Evolutionary conservation across 805 yeast species (phyloP), one percentile per base, ranked within the genome.

Genomic region (Ogataea salicorniae): DNA sequence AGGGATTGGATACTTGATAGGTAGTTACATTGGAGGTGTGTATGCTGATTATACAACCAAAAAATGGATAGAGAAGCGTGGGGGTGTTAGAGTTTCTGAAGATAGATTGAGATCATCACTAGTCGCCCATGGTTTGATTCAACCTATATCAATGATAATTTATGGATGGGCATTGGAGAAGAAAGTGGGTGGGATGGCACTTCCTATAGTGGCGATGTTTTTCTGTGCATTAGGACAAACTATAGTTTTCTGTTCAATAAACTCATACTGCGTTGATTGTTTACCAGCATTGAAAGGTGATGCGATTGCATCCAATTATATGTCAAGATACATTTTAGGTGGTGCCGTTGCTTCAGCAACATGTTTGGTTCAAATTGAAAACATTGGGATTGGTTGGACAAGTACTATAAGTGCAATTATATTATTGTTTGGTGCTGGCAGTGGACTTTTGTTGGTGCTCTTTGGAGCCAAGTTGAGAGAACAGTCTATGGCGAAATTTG

Each of bases 221-320:
- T 23, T 71, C 18, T 66, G 69, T 41, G 84, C 80, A 0, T 47
- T 76, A 41, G 76, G 75, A 0, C 84, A 80, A 56, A 76, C 82
- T 0, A 62, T 73, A 23, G 59, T 71, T 9, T 80, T 77, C 54
- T 81, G 84, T 1, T 70, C 76, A 16, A 56, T 76, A 37, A 80
- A 80, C 53, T 73, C 83, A 2, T 80, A 80, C 56, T 77, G 83
- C 62, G 77, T 79, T 23, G 85, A 80, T 54, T 72, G 78, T 5
- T 68, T 77, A 73, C 82, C 83, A 1, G 69, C 74, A 33, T 57
- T 79, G 39, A 71, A 69, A 34, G 80, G 83, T 18, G 83, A 75
- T 55, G 83, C 80, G 1, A 74, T 80, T 38, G 81, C 76, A 0
- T 72, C 79, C 8, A 79, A 78, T 53, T 80, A 80, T 48, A 70